Percentiles rank a stretch among this genome's conserved stretches.
phyloP scores from a whole-genome alignment of 768 basidiomycete species.

The Amanita muscaria region DNA sequence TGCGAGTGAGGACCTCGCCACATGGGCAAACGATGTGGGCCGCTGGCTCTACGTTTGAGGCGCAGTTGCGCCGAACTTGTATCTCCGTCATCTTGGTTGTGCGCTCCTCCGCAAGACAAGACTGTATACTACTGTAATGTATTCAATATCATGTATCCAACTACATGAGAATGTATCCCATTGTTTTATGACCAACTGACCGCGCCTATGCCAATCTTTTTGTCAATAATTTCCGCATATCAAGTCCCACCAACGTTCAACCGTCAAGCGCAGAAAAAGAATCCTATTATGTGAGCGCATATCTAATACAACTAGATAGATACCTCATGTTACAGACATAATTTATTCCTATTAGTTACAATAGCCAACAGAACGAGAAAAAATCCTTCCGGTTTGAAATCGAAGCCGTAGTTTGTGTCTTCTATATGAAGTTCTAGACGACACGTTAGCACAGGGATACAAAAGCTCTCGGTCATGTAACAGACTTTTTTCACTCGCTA shows the following conservation, averaged over 20 bases:
- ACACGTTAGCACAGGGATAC: neutral
- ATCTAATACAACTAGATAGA: conserved; percentile 2
- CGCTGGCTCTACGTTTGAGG: conserved; percentile 54
- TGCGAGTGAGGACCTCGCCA: conserved; percentile 31
- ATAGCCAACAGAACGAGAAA: neutral
- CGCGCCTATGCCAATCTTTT: neutral
- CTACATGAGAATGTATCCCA: neutral
- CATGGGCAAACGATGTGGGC: conserved; percentile 47
- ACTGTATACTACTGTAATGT: conserved; percentile 2
- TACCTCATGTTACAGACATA: conserved; percentile 2
- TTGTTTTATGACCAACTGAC: no score
- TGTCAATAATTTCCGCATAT: neutral
- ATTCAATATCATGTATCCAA: neutral
- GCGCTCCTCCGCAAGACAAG: neutral
- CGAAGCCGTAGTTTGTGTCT: neutral
- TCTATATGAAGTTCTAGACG: neutral
- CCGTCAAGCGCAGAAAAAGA: no score
- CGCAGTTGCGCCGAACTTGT: neutral
- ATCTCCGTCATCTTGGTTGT: conserved; percentile 7
- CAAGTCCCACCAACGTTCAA: no score
- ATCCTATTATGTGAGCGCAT: no score
- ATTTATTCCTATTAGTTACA: conserved; percentile 3
- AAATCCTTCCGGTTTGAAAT: neutral
- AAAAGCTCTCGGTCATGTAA: neutral
- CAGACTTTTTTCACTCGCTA: conserved; percentile 24